Conservation (phyloP, 208 protist species). For the Trypanosoma boissoni region DNA sequence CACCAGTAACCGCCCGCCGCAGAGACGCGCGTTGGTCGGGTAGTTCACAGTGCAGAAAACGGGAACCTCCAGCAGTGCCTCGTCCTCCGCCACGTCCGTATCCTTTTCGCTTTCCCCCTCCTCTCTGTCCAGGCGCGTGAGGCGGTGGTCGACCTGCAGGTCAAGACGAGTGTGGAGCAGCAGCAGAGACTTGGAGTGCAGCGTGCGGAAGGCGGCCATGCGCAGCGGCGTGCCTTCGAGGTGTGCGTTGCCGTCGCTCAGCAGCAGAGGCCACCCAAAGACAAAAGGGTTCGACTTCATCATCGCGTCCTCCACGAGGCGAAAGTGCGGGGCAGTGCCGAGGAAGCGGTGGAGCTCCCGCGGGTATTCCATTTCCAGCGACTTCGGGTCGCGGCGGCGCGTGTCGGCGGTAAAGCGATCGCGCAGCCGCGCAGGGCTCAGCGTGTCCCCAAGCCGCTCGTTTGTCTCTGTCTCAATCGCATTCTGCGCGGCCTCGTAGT, state of each 20-base stretch:
- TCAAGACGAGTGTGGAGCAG: slow-evolving; percentile 85
- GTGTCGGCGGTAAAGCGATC: slow-evolving; percentile 88
- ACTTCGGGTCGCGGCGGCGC: slow-evolving; percentile 75
- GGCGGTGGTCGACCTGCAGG: slow-evolving; percentile 81
- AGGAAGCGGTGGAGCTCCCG: slow-evolving; percentile 84
- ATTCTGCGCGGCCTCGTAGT: slow-evolving; percentile 87
- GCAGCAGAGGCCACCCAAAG: slow-evolving; percentile 89
- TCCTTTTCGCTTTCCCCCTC: no score
- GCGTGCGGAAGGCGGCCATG: slow-evolving; percentile 83
- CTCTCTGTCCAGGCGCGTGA: slow-evolving; percentile 42
- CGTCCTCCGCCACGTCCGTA: no score
- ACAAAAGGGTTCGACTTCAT: slow-evolving; percentile 92
- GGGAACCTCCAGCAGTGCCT: slow-evolving; percentile 83
- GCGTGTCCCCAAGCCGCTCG: slow-evolving; percentile 68
- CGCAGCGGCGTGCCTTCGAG: slow-evolving; percentile 75
- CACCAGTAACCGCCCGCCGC: slow-evolving; percentile 78
- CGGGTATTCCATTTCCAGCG: slow-evolving; percentile 80
- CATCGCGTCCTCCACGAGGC: slow-evolving; percentile 70
- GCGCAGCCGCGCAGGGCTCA: slow-evolving; percentile 78
- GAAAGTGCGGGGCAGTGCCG: slow-evolving; percentile 78
- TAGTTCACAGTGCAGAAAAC: slow-evolving; percentile 89
- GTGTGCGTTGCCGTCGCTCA: slow-evolving; percentile 86
- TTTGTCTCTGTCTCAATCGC: slow-evolving; percentile 68
- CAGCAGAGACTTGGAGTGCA: slow-evolving; percentile 88
- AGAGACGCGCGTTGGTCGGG: slow-evolving; percentile 77